These are phyloP conservation scores for Serendipita vermifera DNA, from an alignment of 768 basidiomycete species.

Conservation along the genomic window DNA sequence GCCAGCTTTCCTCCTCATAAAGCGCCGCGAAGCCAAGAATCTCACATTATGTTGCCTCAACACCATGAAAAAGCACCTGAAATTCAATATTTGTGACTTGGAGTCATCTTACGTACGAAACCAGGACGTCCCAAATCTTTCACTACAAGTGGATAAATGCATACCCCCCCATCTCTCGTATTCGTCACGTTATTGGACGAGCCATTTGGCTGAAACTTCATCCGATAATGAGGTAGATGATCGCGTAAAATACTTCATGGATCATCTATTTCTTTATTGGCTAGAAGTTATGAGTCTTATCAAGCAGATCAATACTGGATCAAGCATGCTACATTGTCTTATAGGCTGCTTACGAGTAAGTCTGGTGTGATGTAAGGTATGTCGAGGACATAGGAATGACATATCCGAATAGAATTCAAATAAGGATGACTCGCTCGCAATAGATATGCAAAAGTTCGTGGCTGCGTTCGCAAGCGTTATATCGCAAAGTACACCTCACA, in stretches of 20 bases:
- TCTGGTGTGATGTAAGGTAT: no score
- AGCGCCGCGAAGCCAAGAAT: neutral
- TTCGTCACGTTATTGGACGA: neutral
- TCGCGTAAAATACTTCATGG: neutral
- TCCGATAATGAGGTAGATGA: neutral
- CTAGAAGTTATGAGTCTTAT: neutral
- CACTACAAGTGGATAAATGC: neutral
- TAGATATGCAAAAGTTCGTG: no score
- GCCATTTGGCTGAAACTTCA: neutral
- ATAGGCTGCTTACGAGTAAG: no score
- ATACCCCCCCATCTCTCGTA: neutral
- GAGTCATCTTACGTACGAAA: neutral
- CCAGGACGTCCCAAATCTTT: neutral
- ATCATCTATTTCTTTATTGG: neutral
- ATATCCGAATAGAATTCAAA: no score
- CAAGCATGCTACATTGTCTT: no score
- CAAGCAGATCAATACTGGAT: no score
- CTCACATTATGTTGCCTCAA: neutral
- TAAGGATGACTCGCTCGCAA: no score
- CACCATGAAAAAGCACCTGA: neutral
- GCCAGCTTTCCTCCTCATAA: neutral
- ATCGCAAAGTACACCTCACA: no score
- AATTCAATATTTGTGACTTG: neutral
- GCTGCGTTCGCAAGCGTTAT: no score
- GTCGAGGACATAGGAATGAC: no score